Percentiles rank a stretch among this genome's conserved stretches.
Evolutionary conservation across 306 rosid genomes (phyloP).

Genomic region (Ammopiptanthus mongolicus): DNA sequence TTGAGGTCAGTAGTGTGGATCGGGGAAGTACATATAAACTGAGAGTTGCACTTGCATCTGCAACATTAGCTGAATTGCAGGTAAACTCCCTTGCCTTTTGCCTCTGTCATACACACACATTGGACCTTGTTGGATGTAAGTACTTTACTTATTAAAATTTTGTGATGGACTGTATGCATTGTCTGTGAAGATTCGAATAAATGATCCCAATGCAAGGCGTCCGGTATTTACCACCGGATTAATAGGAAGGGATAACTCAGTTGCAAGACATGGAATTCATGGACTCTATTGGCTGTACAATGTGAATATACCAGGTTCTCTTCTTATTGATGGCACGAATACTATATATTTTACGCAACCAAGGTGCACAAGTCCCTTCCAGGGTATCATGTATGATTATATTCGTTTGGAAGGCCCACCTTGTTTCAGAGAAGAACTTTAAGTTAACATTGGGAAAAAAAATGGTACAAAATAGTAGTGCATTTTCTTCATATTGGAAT

Average conservation of each 20-base stretch:
- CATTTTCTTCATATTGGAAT: neutral
- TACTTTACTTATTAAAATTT: neutral
- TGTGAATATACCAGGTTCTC: conserved; percentile 33
- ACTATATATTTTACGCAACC: conserved; percentile 57
- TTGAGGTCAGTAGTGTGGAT: conserved; percentile 45
- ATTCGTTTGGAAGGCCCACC: conserved; percentile 75
- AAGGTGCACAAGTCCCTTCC: conserved; percentile 34
- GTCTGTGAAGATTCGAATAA: conserved; percentile 48
- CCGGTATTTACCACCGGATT: conserved; percentile 42
- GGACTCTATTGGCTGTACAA: conserved; percentile 68
- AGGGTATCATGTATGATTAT: conserved; percentile 76
- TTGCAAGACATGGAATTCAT: conserved; percentile 79
- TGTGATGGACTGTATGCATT: neutral
- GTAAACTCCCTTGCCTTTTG: conserved; percentile 20
- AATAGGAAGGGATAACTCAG: conserved; percentile 70
- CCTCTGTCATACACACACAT: neutral
- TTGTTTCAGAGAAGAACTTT: conserved; percentile 26
- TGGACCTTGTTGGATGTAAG: neutral
- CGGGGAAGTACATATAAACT: conserved; percentile 49
- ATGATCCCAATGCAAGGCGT: conserved; percentile 32
- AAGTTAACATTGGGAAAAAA: conserved; percentile 1
- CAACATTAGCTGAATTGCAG: conserved; percentile 80
- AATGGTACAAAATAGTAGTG: neutral
- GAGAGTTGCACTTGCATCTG: conserved; percentile 81
- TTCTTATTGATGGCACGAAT: conserved; percentile 42